Evolutionary conservation across 257 asterid species (phyloP).

Genomic region (Voacanga thouarsii): DNA sequence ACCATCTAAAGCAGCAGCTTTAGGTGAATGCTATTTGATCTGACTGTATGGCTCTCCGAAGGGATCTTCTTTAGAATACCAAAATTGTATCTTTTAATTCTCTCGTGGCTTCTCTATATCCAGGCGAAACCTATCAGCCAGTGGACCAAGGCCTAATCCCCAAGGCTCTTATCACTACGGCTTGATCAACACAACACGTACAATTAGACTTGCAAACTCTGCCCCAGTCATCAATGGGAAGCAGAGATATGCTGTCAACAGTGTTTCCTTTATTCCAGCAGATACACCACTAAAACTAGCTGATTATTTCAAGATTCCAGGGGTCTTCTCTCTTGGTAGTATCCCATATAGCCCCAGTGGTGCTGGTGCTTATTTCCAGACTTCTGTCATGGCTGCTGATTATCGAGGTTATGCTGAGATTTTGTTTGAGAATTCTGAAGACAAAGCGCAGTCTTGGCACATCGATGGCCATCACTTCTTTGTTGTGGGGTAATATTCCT

Average conservation of each 20-base stretch:
- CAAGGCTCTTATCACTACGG: conserved; percentile 85
- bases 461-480: conserved; percentile 13
- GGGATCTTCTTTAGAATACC: too few species aligned
- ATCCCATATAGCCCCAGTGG: conserved; percentile 3
- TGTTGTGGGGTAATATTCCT: conserved; percentile 11
- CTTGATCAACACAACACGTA: conserved; percentile 58
- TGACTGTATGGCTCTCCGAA: too few species aligned
- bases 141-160: conserved; percentile 84
- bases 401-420: conserved; percentile 13
- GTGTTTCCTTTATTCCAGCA: conserved; percentile 39
- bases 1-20: too few species aligned
- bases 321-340: conserved; percentile 3
- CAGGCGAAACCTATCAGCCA: conserved; percentile 61
- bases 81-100: neutral
- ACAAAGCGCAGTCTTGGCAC: conserved; percentile 5
- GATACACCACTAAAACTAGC: conserved; percentile 67
- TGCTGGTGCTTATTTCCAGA: neutral
- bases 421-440: conserved; percentile 4
- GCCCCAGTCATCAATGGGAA: conserved; percentile 40
- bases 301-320: conserved; percentile 39
- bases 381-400: conserved; percentile 12
- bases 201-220: conserved; percentile 48
- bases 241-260: conserved; percentile 54
- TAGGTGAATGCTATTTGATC: too few species aligned
- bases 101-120: conserved; percentile 27